A percentile compares a stretch with the other conserved stretches of the same genome.
phyloP scores from a whole-genome alignment of 495 filamentous ascomycete genomes.

The Neurospora tetraspora region DNA sequence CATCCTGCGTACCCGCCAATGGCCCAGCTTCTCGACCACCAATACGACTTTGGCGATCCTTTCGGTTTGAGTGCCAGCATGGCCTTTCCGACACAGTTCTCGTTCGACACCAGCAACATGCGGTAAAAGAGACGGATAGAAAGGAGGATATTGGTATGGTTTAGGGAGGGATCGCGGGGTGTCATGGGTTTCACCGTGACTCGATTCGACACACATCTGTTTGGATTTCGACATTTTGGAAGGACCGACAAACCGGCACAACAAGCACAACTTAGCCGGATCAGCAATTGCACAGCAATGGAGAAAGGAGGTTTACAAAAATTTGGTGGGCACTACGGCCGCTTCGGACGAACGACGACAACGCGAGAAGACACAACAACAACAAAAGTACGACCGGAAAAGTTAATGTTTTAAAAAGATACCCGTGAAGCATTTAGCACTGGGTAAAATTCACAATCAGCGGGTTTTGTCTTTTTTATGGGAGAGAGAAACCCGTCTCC shows the following conservation, averaged over 20 bases:
- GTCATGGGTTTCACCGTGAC: neutral
- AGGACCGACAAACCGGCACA: neutral
- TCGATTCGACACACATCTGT: neutral
- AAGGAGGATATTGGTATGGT: neutral
- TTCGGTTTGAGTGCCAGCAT: conserved; percentile 87
- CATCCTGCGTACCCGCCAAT: conserved; percentile 43
- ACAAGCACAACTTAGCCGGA: neutral
- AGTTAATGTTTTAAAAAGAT: neutral
- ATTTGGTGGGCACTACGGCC: neutral
- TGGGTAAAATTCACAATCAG: neutral
- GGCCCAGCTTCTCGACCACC: conserved; percentile 66
- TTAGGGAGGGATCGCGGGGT: neutral
- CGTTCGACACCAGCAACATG: conserved; percentile 61
- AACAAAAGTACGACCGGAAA: neutral
- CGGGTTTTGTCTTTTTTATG: neutral
- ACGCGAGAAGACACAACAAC: neutral
- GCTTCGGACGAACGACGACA: neutral
- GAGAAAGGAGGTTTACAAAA: neutral
- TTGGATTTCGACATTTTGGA: neutral
- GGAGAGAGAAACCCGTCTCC: neutral
- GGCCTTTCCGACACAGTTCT: conserved; percentile 87
- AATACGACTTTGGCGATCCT: conserved; percentile 71
- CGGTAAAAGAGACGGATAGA: conserved; percentile 18
- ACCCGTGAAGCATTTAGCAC: neutral
- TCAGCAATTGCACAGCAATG: neutral